These are phyloP conservation scores for Cytospora chrysosperma DNA, from an alignment of 2,329 filamentous ascomycete species.

Conservation along the genomic window DNA sequence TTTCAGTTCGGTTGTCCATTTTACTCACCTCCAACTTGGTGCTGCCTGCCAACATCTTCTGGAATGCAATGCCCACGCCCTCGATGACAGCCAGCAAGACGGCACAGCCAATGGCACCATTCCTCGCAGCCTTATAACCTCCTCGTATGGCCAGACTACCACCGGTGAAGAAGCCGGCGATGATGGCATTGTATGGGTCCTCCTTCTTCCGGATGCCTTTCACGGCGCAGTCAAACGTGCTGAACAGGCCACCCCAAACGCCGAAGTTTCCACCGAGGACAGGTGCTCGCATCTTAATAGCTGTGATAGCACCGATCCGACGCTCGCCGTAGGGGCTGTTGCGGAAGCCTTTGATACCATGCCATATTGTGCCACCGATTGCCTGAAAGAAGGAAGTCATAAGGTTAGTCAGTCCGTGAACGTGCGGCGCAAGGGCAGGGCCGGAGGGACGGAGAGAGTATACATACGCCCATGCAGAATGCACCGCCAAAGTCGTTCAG, in stretches of 20 bases:
- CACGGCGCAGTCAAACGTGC: conserved; percentile 92
- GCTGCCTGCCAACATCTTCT: conserved; percentile 88
- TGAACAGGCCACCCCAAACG: conserved; percentile 95
- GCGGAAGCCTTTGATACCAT: conserved; percentile 92
- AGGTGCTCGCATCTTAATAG: conserved; percentile 94
- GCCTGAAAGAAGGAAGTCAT: conserved; percentile 46
- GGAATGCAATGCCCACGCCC: conserved; percentile 93
- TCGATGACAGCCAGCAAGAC: conserved; percentile 94
- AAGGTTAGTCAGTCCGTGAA: not conserved
- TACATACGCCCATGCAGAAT: conserved; percentile 89
- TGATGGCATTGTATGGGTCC: conserved; percentile 97
- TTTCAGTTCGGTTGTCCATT: not conserved
- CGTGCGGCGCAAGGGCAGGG: not conserved
- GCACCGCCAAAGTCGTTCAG: conserved; percentile 97
- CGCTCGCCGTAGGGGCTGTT: conserved; percentile 91
- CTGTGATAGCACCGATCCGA: conserved; percentile 91
- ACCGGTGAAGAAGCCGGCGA: conserved; percentile 94
- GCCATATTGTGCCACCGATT: conserved; percentile 85
- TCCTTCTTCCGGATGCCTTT: conserved; percentile 96
- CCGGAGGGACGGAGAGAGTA: not conserved
- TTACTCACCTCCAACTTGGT: conserved; percentile 74
- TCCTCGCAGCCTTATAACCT: conserved; percentile 86
- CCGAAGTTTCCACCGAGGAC: conserved; percentile 97
- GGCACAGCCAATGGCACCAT: conserved; percentile 94
- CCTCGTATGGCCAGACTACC: conserved; percentile 89